phyloP scores from a whole-genome alignment of 169 alveolate genomes.

The Eimeria falciformis region DNA sequence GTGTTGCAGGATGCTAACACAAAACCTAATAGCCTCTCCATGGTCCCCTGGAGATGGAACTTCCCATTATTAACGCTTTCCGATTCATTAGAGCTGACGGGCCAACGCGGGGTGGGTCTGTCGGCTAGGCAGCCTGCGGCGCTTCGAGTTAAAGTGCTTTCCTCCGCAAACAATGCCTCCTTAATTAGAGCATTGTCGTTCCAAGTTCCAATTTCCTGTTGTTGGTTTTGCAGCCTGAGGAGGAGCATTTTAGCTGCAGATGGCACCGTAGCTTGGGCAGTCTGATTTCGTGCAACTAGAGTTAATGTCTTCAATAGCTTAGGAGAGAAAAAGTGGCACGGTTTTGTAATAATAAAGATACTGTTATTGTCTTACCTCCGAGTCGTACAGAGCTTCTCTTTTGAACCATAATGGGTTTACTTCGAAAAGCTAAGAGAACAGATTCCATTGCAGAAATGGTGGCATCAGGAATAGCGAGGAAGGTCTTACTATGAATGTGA shows the following conservation, averaged over 20 bases:
- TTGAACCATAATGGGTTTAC: background rate
- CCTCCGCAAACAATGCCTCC: too few species aligned
- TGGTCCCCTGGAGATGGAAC: too few species aligned
- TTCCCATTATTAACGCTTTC: too few species aligned
- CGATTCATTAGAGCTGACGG: too few species aligned
- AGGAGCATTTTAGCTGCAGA: slow-evolving; percentile 21
- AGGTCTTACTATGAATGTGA: slow-evolving; percentile 34
- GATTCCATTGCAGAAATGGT: background rate
- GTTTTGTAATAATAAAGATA: background rate
- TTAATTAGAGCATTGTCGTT: too few species aligned
- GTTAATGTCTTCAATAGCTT: background rate
- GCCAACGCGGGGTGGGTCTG: too few species aligned
- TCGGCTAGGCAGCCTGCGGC: too few species aligned
- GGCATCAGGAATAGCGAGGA: background rate
- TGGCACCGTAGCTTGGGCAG: background rate
- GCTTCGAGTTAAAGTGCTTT: too few species aligned
- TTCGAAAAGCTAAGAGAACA: background rate
- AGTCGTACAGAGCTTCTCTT: background rate
- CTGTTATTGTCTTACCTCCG: background rate
- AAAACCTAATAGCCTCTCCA: too few species aligned
- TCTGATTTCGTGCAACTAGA: background rate
- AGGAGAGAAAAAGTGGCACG: background rate
- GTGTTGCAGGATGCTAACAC: too few species aligned
- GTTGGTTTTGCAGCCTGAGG: background rate
- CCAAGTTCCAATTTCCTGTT: too few species aligned